Conservation (phyloP, 805 yeast genomes). For the Spathaspora girioi region DNA sequence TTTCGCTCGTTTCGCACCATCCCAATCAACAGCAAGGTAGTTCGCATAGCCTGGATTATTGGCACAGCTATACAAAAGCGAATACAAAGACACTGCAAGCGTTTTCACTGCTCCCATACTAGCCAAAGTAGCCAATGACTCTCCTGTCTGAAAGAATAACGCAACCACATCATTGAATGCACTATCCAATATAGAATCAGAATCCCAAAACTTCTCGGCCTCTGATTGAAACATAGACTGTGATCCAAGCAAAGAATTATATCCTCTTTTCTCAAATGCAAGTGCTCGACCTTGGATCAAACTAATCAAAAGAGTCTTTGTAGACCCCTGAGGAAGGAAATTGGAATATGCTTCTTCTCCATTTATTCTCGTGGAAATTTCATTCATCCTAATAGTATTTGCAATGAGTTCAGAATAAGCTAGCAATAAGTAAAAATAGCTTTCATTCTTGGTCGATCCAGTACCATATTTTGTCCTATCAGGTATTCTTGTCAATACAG, state of each 20-base stretch:
- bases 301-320: conserved; percentile 34
- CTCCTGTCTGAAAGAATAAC: conserved; percentile 43
- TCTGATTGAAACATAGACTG: conserved; percentile 10
- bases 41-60: background rate
- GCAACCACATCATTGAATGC: conserved; percentile 36
- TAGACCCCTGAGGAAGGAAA: conserved; percentile 21
- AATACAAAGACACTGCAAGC: conserved; percentile 20
- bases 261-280: conserved; percentile 11
- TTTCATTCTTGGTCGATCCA: conserved; percentile 6
- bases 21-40: background rate
- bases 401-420: conserved; percentile 32
- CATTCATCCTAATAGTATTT: conserved; percentile 54
- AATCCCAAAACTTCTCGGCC: conserved; percentile 23
- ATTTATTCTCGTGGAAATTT: conserved; percentile 54
- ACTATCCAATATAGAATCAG: conserved; percentile 22
- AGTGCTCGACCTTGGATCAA: conserved; percentile 40
- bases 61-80: conserved; percentile 8
- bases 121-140: conserved; percentile 35
- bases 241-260: conserved; percentile 7
- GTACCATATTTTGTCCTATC: background rate
- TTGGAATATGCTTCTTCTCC: conserved; percentile 20
- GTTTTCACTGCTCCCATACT: conserved; percentile 28
- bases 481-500: background rate
- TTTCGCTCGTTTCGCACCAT: background rate
- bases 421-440: conserved; percentile 17